Conservation (phyloP, 1,284 basidiomycete genomes). For the Heterobasidion annosum region DNA sequence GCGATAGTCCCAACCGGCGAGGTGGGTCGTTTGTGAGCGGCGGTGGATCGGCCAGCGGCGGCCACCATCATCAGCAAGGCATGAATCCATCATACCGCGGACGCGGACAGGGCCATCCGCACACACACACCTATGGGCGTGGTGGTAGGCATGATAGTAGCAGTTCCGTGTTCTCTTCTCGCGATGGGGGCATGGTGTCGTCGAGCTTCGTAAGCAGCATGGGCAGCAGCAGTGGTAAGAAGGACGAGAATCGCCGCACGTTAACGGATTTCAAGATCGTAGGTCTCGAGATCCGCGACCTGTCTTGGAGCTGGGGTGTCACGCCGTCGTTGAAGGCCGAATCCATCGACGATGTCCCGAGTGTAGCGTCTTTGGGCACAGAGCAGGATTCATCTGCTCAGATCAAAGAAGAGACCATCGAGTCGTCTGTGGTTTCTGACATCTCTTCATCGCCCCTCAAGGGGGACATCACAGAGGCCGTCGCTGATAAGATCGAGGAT, state of each 20-base stretch:
- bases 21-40: constrained; percentile 47
- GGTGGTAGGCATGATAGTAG: constrained; percentile 45
- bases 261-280: constrained; percentile 95
- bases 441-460: background rate
- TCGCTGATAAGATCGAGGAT: constrained; percentile 19
- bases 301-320: constrained; percentile 70
- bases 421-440: constrained; percentile 6
- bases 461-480: constrained; percentile 20
- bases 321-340: constrained; percentile 10
- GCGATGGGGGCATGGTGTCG: constrained; percentile 35
- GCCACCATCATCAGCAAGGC: constrained; percentile 18
- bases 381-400: constrained; percentile 8
- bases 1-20: constrained; percentile 54
- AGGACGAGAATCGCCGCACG: constrained; percentile 75
- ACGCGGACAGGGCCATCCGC: constrained; percentile 24
- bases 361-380: constrained; percentile 1
- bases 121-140: constrained; percentile 29
- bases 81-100: constrained; percentile 29
- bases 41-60: constrained; percentile 25
- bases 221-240: constrained; percentile 47
- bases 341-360: background rate
- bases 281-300: constrained; percentile 71
- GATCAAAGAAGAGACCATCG: constrained; percentile 23
- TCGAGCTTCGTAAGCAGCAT: constrained; percentile 21
- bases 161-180: constrained; percentile 25